These are phyloP conservation scores for Kluyveromyces lactis DNA, from an alignment of 805 yeast genomes.

Conservation along the genomic window DNA sequence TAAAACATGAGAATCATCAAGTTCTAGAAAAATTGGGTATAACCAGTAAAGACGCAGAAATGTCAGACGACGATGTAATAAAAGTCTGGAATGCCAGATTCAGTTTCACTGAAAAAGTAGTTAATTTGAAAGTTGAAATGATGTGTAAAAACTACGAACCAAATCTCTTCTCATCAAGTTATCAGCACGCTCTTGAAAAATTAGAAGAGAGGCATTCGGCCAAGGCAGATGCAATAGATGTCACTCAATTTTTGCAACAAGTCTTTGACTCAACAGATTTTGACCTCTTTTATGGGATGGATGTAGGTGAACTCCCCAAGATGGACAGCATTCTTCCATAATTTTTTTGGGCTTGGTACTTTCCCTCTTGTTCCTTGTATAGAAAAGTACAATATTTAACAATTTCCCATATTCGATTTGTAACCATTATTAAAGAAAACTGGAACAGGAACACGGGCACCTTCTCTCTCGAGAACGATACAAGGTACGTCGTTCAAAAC, in stretches of 20 bases:
- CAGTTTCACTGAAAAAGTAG: not conserved
- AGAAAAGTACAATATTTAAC: constrained; percentile 8
- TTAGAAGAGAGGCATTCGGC: constrained; percentile 1
- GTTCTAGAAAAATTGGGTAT: not conserved
- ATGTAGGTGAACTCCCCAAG: not conserved
- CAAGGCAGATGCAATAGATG: not conserved
- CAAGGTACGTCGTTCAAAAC: constrained; percentile 34
- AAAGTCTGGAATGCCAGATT: not conserved
- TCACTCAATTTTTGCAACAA: constrained; percentile 1
- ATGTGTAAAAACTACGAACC: not conserved
- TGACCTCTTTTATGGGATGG: not conserved
- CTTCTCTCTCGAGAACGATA: constrained; percentile 22
- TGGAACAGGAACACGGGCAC: constrained; percentile 28
- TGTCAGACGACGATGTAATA: not conserved
- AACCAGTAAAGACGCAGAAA: not conserved
- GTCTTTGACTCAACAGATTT: constrained; percentile 2
- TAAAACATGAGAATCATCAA: constrained; percentile 13
- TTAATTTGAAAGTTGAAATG: not conserved
- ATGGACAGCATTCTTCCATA: not conserved
- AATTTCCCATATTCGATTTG: constrained; percentile 26
- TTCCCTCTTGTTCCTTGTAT: too few relatives aligned
- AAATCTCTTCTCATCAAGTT: constrained; percentile 2
- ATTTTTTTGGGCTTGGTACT: too few relatives aligned
- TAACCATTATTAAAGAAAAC: constrained; percentile 30
- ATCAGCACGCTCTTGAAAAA: constrained; percentile 3